Conservation (phyloP, 2,329 filamentous ascomycete species). For the Talaromyces sp. region DNA sequence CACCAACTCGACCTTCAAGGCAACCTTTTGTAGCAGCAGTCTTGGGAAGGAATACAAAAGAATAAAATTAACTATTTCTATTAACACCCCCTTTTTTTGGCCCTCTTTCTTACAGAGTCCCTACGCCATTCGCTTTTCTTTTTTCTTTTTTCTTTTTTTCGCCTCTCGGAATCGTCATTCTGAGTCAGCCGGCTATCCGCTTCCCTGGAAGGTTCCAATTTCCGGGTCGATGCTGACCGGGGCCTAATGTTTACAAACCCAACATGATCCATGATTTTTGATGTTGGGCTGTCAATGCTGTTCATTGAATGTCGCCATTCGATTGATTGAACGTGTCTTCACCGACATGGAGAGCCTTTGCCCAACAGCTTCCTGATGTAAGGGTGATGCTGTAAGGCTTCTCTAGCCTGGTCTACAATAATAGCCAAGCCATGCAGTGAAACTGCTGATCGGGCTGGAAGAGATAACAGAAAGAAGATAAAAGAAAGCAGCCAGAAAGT, state of each 20-base stretch:
- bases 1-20: too few relatives aligned
- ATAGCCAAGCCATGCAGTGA: neutral
- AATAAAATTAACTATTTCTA: neutral
- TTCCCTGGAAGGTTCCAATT: neutral
- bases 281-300: neutral
- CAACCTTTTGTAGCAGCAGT: too few relatives aligned
- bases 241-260: too few relatives aligned
- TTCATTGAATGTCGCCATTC: too few relatives aligned
- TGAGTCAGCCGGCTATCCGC: constrained; percentile 18
- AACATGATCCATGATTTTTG: too few relatives aligned
- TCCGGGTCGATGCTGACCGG: too few relatives aligned
- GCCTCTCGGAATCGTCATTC: constrained; percentile 19
- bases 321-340: neutral
- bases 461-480: neutral
- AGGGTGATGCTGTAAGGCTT: neutral
- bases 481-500: neutral
- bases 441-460: constrained; percentile 1
- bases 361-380: neutral
- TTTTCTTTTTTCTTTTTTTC: constrained; percentile 1
- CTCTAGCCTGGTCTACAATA: constrained; percentile 5
- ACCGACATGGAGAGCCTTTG: neutral
- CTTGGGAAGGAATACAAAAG: neutral
- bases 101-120: too few relatives aligned
- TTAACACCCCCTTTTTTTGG: too few relatives aligned
- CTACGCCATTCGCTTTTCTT: neutral